These are phyloP conservation scores for Solanum hybrid DNA, from an alignment of 305 asterid species.

Conservation along the genomic window DNA sequence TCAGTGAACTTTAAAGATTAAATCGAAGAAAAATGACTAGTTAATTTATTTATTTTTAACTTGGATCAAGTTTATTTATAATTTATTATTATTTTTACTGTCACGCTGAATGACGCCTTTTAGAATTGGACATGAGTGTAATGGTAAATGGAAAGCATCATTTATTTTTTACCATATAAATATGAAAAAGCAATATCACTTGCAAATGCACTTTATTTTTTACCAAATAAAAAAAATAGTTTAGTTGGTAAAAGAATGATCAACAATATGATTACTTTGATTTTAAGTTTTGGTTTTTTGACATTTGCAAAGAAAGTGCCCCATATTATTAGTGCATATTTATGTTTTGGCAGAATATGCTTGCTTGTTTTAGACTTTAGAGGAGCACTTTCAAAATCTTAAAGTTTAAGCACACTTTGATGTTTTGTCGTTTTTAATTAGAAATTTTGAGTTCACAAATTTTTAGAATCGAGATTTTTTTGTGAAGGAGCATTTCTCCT, in stretches of 20 bases:
- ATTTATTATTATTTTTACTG: background rate
- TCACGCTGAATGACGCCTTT: background rate
- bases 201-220: background rate
- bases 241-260: background rate
- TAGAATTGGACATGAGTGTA: too few relatives aligned
- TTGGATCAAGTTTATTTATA: background rate
- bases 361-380: background rate
- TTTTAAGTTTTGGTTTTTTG: background rate
- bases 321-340: background rate
- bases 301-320: background rate
- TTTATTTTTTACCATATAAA: background rate
- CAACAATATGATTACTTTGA: background rate
- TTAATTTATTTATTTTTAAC: background rate
- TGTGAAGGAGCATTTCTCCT: background rate
- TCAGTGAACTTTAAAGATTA: background rate
- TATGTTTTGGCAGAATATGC: background rate
- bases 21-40: background rate
- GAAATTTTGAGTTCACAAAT: background rate
- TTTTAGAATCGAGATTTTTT: background rate
- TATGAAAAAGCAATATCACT: background rate
- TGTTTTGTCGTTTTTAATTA: too few relatives aligned
- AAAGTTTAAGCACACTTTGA: background rate
- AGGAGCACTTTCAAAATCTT: background rate
- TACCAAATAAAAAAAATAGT: background rate
- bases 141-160: background rate